Conservation (phyloP, 139 green algal species). For the Chlorella vulgaris region DNA sequence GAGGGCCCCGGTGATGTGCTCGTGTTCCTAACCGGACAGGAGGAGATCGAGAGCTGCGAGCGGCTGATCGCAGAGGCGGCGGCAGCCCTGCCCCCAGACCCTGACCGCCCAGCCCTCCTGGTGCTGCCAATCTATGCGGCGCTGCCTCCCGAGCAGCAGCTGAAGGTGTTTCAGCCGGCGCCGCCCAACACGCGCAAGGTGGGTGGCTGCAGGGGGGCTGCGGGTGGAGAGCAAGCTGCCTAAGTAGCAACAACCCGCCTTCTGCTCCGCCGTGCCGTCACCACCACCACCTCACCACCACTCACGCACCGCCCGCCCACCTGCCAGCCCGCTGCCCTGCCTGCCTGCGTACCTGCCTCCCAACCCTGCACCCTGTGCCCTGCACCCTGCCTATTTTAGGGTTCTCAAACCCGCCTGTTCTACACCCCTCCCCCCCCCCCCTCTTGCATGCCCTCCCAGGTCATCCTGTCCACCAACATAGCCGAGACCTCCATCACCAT, state of each 20-base stretch:
- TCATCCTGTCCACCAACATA: constrained; percentile 94
- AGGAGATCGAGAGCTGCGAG: constrained; percentile 86
- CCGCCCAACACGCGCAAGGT: constrained; percentile 70
- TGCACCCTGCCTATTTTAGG: too few species aligned
- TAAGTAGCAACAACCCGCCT: background rate
- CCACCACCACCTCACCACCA: too few species aligned
- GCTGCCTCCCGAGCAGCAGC: constrained; percentile 81
- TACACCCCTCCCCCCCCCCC: background rate
- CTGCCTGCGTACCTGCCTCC: too few species aligned
- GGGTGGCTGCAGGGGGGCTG: background rate
- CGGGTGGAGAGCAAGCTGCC: background rate
- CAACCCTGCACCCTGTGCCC: too few species aligned
- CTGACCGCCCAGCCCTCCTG: constrained; percentile 40
- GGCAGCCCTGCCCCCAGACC: constrained; percentile 19
- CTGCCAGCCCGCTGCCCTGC: too few species aligned
- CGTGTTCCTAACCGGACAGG: constrained; percentile 91
- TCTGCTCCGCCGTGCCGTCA: background rate
- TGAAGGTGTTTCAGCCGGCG: constrained; percentile 76
- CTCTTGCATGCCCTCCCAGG: constrained; percentile 34
- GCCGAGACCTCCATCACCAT: constrained; percentile 95
- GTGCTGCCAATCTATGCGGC: constrained; percentile 83
- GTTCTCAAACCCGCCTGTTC: background rate
- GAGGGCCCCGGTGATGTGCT: constrained; percentile 84
- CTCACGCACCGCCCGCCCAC: too few species aligned
- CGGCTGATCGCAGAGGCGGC: constrained; percentile 66